A percentile compares a stretch with the other conserved stretches of the same genome.
Conservation (phyloP, 2,329 filamentous ascomycete species). For the Fusarium gaditjirri region DNA sequence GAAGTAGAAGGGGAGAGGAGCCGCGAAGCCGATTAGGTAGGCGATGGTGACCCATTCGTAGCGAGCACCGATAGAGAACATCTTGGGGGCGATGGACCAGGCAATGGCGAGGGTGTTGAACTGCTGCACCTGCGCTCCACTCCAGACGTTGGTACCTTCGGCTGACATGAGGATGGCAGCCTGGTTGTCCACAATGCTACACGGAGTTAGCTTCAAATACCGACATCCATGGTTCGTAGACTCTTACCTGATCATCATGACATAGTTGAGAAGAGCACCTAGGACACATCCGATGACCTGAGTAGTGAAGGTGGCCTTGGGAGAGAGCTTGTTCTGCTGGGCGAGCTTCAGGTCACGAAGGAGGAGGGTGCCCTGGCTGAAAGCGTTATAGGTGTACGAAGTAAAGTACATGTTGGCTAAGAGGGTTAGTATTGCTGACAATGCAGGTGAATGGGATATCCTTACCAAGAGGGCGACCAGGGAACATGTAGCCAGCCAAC, state of each 20-base stretch:
- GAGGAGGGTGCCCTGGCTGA: slow-evolving; percentile 1
- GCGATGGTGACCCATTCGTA: slow-evolving; percentile 20
- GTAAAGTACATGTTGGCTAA: slow-evolving; percentile 36
- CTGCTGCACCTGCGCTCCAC: slow-evolving; percentile 60
- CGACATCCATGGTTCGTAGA: accelerated
- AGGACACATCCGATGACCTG: slow-evolving; percentile 66
- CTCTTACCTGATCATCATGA: slow-evolving; percentile 56
- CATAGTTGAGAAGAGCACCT: slow-evolving; percentile 64
- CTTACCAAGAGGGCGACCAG: slow-evolving; percentile 26
- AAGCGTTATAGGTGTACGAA: slow-evolving; percentile 20
- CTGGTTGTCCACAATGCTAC: slow-evolving; percentile 59
- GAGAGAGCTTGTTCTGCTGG: slow-evolving; percentile 24
- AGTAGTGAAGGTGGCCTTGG: slow-evolving; percentile 46
- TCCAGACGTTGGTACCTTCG: slow-evolving; percentile 63
- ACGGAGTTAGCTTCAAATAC: slow-evolving; percentile 28
- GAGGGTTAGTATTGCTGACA: accelerated
- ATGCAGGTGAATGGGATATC: accelerated
- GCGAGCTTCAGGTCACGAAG: slow-evolving; percentile 23
- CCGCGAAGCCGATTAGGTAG: slow-evolving; percentile 49
- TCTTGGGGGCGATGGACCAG: slow-evolving; percentile 61
- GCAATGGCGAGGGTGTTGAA: slow-evolving; percentile 59
- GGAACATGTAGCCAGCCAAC: slow-evolving; percentile 27
- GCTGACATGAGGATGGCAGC: slow-evolving; percentile 56
- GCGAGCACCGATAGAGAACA: slow-evolving; percentile 17
- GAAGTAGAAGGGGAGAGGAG: slow-evolving; percentile 49